Evolutionary conservation across 2,329 filamentous ascomycete genomes (phyloP).

Genomic region (Trichoderma atrobrunneum): DNA sequence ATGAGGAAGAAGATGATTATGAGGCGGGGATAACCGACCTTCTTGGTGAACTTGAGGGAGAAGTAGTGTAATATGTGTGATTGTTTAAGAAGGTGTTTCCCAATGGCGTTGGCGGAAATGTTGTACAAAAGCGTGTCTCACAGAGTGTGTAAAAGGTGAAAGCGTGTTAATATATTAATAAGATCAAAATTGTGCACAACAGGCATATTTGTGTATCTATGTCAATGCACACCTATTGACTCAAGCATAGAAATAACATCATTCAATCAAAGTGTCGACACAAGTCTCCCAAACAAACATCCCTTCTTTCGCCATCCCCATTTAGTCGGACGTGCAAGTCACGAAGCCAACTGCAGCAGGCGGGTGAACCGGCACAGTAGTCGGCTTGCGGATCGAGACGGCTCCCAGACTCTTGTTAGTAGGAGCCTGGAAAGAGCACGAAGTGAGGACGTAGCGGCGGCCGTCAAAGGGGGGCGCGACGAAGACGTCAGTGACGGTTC

Average conservation of each 20-base stretch:
- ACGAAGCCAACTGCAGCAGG: slow-evolving; percentile 2
- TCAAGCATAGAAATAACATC: neutral
- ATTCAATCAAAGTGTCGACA: neutral
- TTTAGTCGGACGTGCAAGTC: slow-evolving; percentile 2
- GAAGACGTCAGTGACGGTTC: slow-evolving; percentile 6
- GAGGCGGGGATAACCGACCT: neutral
- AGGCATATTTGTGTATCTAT: neutral
- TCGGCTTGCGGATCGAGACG: neutral
- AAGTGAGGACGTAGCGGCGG: slow-evolving; percentile 1
- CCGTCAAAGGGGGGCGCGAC: slow-evolving; percentile 4
- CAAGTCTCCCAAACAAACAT: neutral
- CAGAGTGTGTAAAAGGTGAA: neutral
- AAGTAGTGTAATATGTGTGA: neutral
- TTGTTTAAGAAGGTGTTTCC: neutral
- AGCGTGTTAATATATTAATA: neutral
- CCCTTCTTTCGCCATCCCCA: neutral
- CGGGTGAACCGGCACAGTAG: slow-evolving; percentile 1
- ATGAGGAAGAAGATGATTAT: neutral
- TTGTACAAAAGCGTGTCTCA: neutral
- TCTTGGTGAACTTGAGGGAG: neutral
- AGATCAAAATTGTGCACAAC: neutral
- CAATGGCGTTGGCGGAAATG: neutral
- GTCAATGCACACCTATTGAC: neutral
- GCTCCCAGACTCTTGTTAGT: neutral
- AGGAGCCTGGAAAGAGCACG: slow-evolving; percentile 8